Conservation (phyloP, 2,329 filamentous ascomycete species). For the Aureobasidium sp. region DNA sequence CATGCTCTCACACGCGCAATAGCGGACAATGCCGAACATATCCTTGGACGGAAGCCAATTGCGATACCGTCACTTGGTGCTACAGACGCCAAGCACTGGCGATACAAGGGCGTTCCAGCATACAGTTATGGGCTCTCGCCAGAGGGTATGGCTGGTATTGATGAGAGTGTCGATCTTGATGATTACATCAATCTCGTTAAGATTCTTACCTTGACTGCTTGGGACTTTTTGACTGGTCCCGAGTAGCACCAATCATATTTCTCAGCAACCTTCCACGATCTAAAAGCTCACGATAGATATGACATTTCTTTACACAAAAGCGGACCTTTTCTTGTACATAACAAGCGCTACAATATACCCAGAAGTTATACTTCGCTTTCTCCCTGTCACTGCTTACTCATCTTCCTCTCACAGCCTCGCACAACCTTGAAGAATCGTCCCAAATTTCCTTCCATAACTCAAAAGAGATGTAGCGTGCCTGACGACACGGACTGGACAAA, state of each 20-base stretch:
- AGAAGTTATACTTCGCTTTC: background rate
- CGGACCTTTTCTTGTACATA: background rate
- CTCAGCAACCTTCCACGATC: background rate
- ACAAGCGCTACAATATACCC: background rate
- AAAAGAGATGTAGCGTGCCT: background rate
- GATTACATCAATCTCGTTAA: slow-evolving; percentile 26
- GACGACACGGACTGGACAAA: no score
- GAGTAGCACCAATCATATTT: background rate
- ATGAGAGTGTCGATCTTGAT: slow-evolving; percentile 23
- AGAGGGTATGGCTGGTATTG: slow-evolving; percentile 21
- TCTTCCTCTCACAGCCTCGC: background rate
- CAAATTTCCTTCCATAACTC: background rate
- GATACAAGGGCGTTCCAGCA: slow-evolving; percentile 30
- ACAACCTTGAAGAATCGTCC: background rate
- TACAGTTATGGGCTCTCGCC: slow-evolving; percentile 30
- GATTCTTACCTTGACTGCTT: slow-evolving; percentile 24
- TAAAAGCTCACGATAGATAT: background rate
- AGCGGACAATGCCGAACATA: slow-evolving; percentile 22
- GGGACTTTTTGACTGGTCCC: slow-evolving; percentile 21
- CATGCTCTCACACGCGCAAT: slow-evolving; percentile 26
- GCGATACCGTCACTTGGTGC: slow-evolving; percentile 31
- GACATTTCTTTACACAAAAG: background rate
- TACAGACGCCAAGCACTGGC: slow-evolving; percentile 35
- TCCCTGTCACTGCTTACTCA: no score
- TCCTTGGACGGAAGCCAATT: slow-evolving; percentile 22